Base-by-base conservation (phyloP, 2,329 filamentous ascomycete genomes). In the Pleomassaria siparia region DNA sequence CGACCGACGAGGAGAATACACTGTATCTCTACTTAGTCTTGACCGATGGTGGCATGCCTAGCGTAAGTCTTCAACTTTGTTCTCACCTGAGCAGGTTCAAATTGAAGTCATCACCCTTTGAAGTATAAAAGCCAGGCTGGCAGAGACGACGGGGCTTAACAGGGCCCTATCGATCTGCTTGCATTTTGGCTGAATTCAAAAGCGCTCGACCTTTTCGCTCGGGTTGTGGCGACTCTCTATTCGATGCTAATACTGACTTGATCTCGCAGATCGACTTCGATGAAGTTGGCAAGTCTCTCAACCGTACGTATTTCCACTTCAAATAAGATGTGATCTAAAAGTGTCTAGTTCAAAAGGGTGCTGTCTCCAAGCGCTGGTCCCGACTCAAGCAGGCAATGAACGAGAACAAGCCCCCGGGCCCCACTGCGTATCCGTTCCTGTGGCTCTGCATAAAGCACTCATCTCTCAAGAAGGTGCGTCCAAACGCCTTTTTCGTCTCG, bases 361-460 rank as follows among this genome's bases (percentile, higher is more conserved):
- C 67, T 0, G 53, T 48, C 2, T 43, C 46, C 1, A 70, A 68
- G 55, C 66, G 68, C 18, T 69, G 65, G 66, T 64, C 60, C 7
- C 63, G 68, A 12, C 58, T 70, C n/a, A 64, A 59, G 53, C 33
- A 54, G 15, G 49, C 56, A 2, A 57, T 69, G 39, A 54, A 59
- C 1, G 52, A 53, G 7, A 56, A 53, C 11, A 61, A 63, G 24
- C 28, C 30, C 7, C 55, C 60, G 0, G 41, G 50, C 2, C 35
- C 41, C 3, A 40, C 53, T 1, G 50, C 57, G 8, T 56, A 63
- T 21, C 32, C 55, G 25, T 59, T 69, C 24, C 50, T 70, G 0
- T 70, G 66, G 67, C 43, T 64, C 1, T 56, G 56, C 13, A 18
- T 69, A 13, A 65, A 66, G 60, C 55, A 70, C 30, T 50, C 42